These are phyloP conservation scores for Pythium scleroteichum DNA, from an alignment of 352 stramenopile genomes.

Conservation along the genomic window DNA sequence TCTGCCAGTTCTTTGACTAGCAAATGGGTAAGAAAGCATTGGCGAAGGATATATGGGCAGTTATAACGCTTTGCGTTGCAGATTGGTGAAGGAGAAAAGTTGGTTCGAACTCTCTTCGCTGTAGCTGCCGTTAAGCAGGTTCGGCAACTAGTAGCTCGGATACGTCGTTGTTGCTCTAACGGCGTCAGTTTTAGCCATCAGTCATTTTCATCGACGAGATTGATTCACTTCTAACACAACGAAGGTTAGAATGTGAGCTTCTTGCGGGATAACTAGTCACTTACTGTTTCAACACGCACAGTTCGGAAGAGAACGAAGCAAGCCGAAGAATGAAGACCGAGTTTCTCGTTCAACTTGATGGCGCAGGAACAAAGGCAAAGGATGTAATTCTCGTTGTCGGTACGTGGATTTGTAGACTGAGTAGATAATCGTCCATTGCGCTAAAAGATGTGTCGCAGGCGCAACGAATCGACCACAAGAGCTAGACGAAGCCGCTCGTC, in stretches of 20 bases:
- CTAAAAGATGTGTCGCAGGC: slow-evolving; percentile 35
- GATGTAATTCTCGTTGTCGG: slow-evolving; percentile 91
- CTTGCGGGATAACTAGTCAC: neutral
- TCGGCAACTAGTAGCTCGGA: neutral
- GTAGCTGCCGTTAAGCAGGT: slow-evolving; percentile 92
- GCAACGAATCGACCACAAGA: slow-evolving; percentile 98
- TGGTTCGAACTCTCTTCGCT: slow-evolving; percentile 97
- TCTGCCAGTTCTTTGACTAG: slow-evolving; percentile 97
- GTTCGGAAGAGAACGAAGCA: slow-evolving; percentile 97
- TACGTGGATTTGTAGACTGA: too few species aligned
- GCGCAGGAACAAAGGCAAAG: slow-evolving; percentile 88
- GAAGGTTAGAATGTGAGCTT: slow-evolving; percentile 45
- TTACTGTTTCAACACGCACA: slow-evolving; percentile 21
- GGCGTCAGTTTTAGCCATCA: slow-evolving; percentile 67
- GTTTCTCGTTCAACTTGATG: slow-evolving; percentile 98
- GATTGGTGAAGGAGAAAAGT: slow-evolving; percentile 99
- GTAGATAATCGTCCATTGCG: neutral
- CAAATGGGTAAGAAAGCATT: slow-evolving; percentile 91
- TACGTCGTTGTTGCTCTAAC: neutral
- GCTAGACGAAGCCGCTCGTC: slow-evolving; percentile 96
- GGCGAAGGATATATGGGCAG: too few species aligned
- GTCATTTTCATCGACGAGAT: slow-evolving; percentile 99
- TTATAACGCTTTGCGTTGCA: slow-evolving; percentile 17
- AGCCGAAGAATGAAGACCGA: slow-evolving; percentile 98
- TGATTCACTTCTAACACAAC: slow-evolving; percentile 97